A percentile compares a stretch with the other conserved stretches of the same genome.
Conservation (phyloP, 768 basidiomycete genomes). For the Phylloporus rhodoxanthus region DNA sequence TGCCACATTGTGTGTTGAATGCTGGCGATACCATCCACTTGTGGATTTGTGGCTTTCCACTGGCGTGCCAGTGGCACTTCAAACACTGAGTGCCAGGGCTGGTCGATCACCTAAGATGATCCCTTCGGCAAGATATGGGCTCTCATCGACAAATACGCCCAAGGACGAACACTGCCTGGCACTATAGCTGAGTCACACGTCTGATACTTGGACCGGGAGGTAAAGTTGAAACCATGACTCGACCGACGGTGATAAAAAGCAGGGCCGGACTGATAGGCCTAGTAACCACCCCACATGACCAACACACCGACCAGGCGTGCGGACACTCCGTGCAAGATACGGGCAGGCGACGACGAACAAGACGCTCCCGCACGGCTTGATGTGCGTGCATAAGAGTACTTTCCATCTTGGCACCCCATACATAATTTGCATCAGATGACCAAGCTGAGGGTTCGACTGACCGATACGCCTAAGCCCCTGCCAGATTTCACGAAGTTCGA, state of each 20-base stretch:
- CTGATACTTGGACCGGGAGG: not conserved
- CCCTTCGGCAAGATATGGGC: no score
- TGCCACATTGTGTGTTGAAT: no score
- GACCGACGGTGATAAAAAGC: not conserved
- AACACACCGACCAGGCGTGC: not conserved
- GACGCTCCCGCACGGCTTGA: slow-evolving; percentile 11
- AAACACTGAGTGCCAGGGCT: no score
- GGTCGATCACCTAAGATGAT: no score
- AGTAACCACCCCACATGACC: not conserved
- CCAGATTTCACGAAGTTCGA: slow-evolving; percentile 41
- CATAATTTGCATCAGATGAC: slow-evolving; percentile 40
- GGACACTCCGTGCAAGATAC: slow-evolving; percentile 2
- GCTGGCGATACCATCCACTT: no score
- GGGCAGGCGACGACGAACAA: not conserved
- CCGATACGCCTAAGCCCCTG: slow-evolving; percentile 45
- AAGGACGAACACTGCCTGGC: no score
- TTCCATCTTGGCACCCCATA: not conserved
- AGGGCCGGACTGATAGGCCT: not conserved
- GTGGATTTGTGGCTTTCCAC: no score
- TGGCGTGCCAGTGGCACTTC: no score
- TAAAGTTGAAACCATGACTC: not conserved
- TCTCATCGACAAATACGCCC: no score
- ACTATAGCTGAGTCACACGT: not conserved
- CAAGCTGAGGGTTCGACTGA: slow-evolving; percentile 43
- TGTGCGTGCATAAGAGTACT: slow-evolving; percentile 10